Percentiles rank a stretch among this genome's conserved stretches.
phyloP scores from a whole-genome alignment of 2,329 filamentous ascomycete genomes.

The Pseudogymnoascus sp. region DNA sequence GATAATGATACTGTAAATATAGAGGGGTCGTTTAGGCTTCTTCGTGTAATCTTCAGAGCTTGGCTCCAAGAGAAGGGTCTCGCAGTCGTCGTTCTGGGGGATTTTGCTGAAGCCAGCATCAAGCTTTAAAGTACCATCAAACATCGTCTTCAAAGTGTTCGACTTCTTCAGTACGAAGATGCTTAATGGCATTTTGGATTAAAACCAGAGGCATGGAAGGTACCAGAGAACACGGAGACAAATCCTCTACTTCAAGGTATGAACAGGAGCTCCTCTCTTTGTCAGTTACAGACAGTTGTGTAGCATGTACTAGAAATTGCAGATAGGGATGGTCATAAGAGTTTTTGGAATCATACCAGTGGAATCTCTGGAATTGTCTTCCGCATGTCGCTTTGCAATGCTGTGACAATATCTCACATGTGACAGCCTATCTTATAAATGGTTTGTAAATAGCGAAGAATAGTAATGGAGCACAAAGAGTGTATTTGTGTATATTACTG shows the following conservation, averaged over 20 bases:
- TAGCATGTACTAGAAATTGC: background rate
- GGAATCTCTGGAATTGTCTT: background rate
- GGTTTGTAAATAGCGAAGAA: background rate
- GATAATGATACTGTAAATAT: background rate
- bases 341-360: background rate
- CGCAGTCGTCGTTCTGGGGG: background rate
- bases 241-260: too few relatives aligned
- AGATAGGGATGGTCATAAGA: background rate
- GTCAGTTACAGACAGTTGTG: background rate
- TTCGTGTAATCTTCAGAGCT: background rate
- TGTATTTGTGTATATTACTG: background rate
- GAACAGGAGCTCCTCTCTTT: background rate
- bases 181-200: conserved; percentile 5
- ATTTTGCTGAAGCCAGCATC: background rate
- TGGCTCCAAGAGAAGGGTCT: background rate
- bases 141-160: background rate
- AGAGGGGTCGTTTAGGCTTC: background rate
- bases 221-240: background rate
- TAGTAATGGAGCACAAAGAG: background rate
- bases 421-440: background rate
- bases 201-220: background rate
- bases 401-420: background rate
- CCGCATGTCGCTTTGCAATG: background rate
- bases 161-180: background rate
- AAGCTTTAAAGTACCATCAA: background rate